A percentile compares a stretch with the other conserved stretches of the same genome.
phyloP scores from a whole-genome alignment of 306 rosid species.

The Chamaecrista fasciculata region DNA sequence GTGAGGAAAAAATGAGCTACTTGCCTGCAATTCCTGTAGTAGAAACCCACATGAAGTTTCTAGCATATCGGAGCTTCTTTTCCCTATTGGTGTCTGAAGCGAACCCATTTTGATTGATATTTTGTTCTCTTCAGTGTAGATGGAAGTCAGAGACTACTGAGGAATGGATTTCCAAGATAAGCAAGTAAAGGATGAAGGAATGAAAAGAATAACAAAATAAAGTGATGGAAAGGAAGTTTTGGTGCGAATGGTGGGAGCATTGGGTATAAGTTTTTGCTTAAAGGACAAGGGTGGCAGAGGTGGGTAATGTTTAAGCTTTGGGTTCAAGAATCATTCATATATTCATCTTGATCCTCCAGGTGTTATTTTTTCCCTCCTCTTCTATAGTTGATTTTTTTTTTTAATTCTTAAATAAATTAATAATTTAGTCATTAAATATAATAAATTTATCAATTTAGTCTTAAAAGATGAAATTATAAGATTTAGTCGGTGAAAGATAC shows the following conservation, averaged over 20 bases:
- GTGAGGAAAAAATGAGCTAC: conserved; percentile 24
- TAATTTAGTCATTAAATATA: no score
- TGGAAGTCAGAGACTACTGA: conserved; percentile 32
- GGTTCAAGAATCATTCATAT: conserved; percentile 64
- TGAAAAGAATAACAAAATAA: conserved; percentile 20
- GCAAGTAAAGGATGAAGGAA: conserved; percentile 36
- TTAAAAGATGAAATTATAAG: no score
- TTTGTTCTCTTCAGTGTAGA: conserved; percentile 30
- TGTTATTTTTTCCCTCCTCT: conserved; percentile 32
- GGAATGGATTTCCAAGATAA: conserved; percentile 34
- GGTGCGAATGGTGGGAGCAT: conserved; percentile 51
- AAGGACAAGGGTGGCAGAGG: conserved; percentile 77
- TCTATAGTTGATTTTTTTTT: conserved; percentile 23
- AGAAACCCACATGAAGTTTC: conserved; percentile 92
- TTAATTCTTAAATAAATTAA: no score
- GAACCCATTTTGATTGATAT: conserved; percentile 57
- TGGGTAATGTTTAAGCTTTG: conserved; percentile 72
- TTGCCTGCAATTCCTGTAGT: conserved; percentile 92
- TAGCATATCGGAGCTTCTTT: conserved; percentile 63
- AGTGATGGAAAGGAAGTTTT: conserved; percentile 46
- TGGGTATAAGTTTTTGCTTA: conserved; percentile 67
- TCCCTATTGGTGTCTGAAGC: conserved; percentile 67
- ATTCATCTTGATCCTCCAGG: conserved; percentile 36
- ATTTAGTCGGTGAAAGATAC: no score
- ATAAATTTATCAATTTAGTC: no score